Evolutionary conservation across 1,284 basidiomycete species (phyloP), one percentile per base, ranked within the genome.

Genomic region (Coniferiporia weirii): DNA sequence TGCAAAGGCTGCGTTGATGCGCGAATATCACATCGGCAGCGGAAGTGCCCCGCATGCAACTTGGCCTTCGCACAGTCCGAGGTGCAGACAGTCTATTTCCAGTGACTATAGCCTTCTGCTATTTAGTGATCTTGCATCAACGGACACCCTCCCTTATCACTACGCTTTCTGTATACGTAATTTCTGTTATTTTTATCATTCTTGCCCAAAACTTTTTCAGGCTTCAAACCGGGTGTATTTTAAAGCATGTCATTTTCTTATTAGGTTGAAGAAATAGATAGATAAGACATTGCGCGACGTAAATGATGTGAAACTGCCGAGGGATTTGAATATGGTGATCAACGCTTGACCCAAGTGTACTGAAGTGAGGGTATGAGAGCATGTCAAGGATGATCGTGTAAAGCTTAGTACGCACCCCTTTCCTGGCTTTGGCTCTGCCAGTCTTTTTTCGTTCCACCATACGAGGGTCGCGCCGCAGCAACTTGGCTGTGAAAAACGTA

Each of bases 391-490:
- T 59, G 12, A 49, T 8, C 15, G 17, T 27, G n/a, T 40, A 50
- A 40, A 40, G 38, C 3, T 15, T 38, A 66, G 20, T 46, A 87
- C 90, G 56, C 73, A 93, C 92, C 73, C 80, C 81, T 77, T 96
- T 95, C 72, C 95, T 86, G 63, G 96, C 93, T 79, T 98, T 98
- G 63, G 88, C 85, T 66, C 85, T 73, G 62, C 91, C 91, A 7
- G 96, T 94, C 81, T 98, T 98, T 78, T 99, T 99, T 66, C 96
- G 83, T 77, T 99, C 96, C 35, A 98, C 95, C 89, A 95, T 93
- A 73, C 96, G 89, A 50, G 94, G 92, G 77, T 99, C 96, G 69
- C 96, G 87, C 72, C 86, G 85, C 61, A 95, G 75, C 43, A 96
- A 77, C 75, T 93, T 90, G 64, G 93, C 95, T 95, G 72, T 0